Conservation (phyloP, 2,329 filamentous ascomycete genomes). For the Proliferodiscus dingleyae region DNA sequence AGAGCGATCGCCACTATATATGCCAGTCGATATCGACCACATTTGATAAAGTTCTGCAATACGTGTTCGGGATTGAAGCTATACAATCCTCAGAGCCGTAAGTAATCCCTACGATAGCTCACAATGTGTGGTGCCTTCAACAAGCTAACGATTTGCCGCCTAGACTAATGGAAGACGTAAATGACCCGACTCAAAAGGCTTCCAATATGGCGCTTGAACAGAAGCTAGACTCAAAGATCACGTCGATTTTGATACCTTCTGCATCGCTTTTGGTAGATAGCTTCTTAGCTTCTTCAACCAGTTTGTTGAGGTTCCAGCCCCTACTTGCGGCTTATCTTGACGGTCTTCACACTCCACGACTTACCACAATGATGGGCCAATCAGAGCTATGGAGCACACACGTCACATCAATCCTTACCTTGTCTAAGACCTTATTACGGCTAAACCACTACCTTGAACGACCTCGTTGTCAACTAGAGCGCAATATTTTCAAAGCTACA, state of each 20-base stretch:
- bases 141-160: too few species aligned
- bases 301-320: constrained; percentile 70
- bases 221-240: constrained; percentile 17
- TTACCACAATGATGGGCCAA: constrained; percentile 57
- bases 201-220: too few species aligned
- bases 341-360: constrained; percentile 53
- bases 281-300: constrained; percentile 66
- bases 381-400: constrained; percentile 55
- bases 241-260: constrained; percentile 55
- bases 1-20: constrained; percentile 65
- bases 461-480: constrained; percentile 63
- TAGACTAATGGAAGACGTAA: too few species aligned
- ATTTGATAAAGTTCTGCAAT: constrained; percentile 66
- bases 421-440: constrained; percentile 67
- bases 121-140: too few species aligned
- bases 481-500: constrained; percentile 74
- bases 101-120: constrained; percentile 27
- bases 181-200: too few species aligned
- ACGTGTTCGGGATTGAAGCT: constrained; percentile 71
- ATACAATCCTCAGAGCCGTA: constrained; percentile 39
- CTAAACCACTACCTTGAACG: constrained; percentile 60
- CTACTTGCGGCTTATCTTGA: constrained; percentile 66
- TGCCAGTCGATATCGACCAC: constrained; percentile 62
- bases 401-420: constrained; percentile 57
- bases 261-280: constrained; percentile 72